phyloP scores from a whole-genome alignment of 139 green algal genomes.

The Chlamydomonas incerta region DNA sequence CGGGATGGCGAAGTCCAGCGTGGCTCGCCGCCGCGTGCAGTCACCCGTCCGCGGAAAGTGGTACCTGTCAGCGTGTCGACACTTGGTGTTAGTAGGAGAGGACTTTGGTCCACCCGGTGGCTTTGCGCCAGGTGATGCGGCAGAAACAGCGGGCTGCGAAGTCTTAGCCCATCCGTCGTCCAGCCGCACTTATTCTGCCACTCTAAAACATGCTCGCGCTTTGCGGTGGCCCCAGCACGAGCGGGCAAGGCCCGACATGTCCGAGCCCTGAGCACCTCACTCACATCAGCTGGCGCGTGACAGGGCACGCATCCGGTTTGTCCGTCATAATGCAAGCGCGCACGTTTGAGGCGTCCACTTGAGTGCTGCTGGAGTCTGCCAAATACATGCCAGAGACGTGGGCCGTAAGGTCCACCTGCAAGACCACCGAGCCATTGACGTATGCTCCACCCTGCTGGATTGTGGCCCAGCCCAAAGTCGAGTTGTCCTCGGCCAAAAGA shows the following conservation, averaged over 20 bases:
- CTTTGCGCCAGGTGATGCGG: neutral
- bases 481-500: neutral
- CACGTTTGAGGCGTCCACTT: neutral
- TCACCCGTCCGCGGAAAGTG: neutral
- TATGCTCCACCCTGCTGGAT: neutral
- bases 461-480: neutral
- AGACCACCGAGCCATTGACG: neutral
- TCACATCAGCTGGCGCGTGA: neutral
- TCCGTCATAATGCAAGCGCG: neutral
- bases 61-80: neutral
- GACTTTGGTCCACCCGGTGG: no score
- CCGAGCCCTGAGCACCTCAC: neutral
- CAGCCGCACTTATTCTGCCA: neutral
- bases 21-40: neutral
- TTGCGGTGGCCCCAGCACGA: neutral
- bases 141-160: neutral
- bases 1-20: neutral
- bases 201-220: neutral
- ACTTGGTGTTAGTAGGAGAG: no score
- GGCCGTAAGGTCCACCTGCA: conserved; percentile 5
- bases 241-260: no score
- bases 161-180: no score
- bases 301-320: neutral
- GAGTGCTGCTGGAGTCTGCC: neutral
- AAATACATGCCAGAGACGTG: neutral